Evolutionary conservation across 768 basidiomycete genomes (phyloP).

Genomic region (Paxillus ammoniavirescens): DNA sequence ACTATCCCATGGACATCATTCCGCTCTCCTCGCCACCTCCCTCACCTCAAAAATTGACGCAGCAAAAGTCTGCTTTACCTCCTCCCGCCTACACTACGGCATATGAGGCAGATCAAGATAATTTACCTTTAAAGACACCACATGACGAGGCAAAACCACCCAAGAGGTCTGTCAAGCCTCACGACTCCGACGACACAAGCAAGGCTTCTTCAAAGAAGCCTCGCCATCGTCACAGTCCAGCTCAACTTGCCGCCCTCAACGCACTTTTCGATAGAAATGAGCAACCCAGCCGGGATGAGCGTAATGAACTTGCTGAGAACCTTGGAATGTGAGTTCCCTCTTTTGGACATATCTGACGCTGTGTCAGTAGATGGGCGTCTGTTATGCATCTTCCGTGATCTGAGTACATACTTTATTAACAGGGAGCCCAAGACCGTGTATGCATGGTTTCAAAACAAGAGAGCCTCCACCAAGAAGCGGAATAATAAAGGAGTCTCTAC

Average conservation of each 20-base stretch:
- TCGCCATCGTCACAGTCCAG: constrained; percentile 71
- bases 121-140: constrained; percentile 3
- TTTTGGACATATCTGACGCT: constrained; percentile 22
- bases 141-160: constrained; percentile 26
- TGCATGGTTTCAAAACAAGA: constrained; percentile 87
- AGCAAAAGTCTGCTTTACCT: constrained; percentile 9
- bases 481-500: constrained; percentile 43
- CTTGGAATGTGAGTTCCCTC: constrained; percentile 67
- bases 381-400: neutral
- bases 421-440: constrained; percentile 87
- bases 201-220: constrained; percentile 57
- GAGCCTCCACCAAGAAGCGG: constrained; percentile 77
- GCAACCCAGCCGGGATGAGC: constrained; percentile 69
- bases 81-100: constrained; percentile 6
- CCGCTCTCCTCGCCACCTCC: constrained; percentile 12
- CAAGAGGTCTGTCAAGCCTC: constrained; percentile 21
- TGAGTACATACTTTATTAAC: constrained; percentile 10
- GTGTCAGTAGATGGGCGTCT: constrained; percentile 15
- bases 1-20: constrained; percentile 26
- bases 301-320: constrained; percentile 64
- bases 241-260: constrained; percentile 74
- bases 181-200: constrained; percentile 22
- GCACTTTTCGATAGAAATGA: constrained; percentile 75
- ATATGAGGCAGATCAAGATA: constrained; percentile 23
- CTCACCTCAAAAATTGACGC: constrained; percentile 10